Conservation (phyloP, 345 rosid species). For the Citrus sp. region DNA sequence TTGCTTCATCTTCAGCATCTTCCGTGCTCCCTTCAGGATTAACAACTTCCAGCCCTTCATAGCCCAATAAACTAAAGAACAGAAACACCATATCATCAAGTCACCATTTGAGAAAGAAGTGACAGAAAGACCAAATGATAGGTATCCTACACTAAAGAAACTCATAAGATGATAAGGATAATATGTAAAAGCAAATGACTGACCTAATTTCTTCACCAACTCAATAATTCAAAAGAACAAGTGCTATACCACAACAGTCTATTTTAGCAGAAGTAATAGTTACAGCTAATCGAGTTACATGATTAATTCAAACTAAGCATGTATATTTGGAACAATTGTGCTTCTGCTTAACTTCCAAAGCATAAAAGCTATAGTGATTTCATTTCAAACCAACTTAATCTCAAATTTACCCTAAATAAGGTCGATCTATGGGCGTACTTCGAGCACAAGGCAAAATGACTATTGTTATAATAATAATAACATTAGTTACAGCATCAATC, state of each 20-base stretch:
- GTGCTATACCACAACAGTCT: background rate
- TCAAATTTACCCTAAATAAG: background rate
- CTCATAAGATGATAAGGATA: background rate
- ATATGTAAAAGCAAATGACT: background rate
- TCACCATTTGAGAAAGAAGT: background rate
- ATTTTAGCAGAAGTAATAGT: background rate
- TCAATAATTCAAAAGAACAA: no score
- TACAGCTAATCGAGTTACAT: background rate
- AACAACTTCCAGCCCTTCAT: constrained; percentile 92
- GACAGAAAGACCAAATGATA: background rate
- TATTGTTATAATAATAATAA: background rate
- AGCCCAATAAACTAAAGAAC: constrained; percentile 55
- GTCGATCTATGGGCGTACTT: background rate
- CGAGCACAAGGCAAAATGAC: background rate
- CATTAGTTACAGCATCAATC: background rate
- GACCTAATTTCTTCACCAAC: background rate
- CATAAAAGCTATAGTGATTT: background rate
- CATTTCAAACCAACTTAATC: background rate
- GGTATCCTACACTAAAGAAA: background rate
- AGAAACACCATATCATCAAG: background rate
- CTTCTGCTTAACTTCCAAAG: background rate
- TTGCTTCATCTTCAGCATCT: constrained; percentile 96
- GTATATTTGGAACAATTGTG: background rate
- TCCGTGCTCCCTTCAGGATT: constrained; percentile 97
- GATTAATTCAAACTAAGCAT: background rate